Evolutionary conservation across 768 basidiomycete species (phyloP).

Genomic region (Dioszegia hungarica): DNA sequence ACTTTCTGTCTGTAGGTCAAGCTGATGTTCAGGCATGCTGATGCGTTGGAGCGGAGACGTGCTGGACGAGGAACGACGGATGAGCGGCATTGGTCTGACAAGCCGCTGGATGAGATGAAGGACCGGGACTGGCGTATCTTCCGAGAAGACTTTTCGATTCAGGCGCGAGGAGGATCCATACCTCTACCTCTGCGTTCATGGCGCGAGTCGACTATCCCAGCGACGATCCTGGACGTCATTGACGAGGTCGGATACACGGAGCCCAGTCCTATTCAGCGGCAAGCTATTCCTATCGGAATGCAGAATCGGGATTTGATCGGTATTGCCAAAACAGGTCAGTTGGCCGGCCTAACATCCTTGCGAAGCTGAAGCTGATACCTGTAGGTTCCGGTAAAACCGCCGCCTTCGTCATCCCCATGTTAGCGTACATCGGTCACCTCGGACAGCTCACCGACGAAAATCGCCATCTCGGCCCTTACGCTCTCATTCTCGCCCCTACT

Average conservation of each 20-base stretch:
- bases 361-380: neutral
- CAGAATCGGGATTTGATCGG: conserved; percentile 97
- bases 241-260: conserved; percentile 94
- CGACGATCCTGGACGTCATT: conserved; percentile 71
- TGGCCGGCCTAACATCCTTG: neutral
- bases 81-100: conserved; percentile 97
- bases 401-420: conserved; percentile 96
- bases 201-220: conserved; percentile 79
- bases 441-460: conserved; percentile 87
- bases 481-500: conserved; percentile 91
- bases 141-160: conserved; percentile 95
- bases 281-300: conserved; percentile 97
- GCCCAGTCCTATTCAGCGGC: conserved; percentile 92
- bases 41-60: conserved; percentile 73
- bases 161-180: conserved; percentile 88
- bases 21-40: conserved; percentile 58
- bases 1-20: neutral
- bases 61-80: conserved; percentile 78
- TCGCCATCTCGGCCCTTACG: conserved; percentile 86
- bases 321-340: conserved; percentile 91
- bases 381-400: conserved; percentile 97
- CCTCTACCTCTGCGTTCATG: conserved; percentile 91
- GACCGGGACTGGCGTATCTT: conserved; percentile 99
- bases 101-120: conserved; percentile 84
- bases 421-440: conserved; percentile 82